Evolutionary conservation across 2,329 filamentous ascomycete genomes (phyloP).

Genomic region (Plenodomus biglobosus): DNA sequence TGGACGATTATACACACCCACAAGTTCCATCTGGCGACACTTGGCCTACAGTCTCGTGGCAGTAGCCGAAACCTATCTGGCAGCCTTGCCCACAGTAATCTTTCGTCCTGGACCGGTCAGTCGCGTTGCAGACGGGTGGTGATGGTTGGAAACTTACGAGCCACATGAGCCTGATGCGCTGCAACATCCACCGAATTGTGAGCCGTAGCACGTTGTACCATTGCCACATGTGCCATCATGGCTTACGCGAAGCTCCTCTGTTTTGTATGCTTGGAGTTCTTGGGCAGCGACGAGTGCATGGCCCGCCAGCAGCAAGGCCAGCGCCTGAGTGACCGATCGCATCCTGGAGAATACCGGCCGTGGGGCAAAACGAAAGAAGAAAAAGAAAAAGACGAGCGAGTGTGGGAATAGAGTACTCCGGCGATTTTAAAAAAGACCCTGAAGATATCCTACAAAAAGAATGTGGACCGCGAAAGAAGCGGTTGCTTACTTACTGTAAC

Average conservation of each 20-base stretch:
- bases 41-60: slow-evolving; percentile 18
- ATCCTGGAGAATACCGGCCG: background rate
- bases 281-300: slow-evolving; percentile 4
- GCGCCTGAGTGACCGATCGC: slow-evolving; percentile 3
- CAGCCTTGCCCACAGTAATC: slow-evolving; percentile 26
- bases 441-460: background rate
- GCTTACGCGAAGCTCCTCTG: slow-evolving; percentile 6
- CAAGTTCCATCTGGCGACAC: slow-evolving; percentile 18
- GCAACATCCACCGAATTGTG: slow-evolving; percentile 25
- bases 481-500: background rate
- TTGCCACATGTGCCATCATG: slow-evolving; percentile 21
- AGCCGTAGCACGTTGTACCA: slow-evolving; percentile 20
- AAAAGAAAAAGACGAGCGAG: background rate
- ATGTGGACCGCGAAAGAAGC: background rate
- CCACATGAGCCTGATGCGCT: slow-evolving; percentile 17
- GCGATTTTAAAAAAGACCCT: background rate
- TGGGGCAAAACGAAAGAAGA: background rate
- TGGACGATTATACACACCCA: background rate
- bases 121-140: background rate
- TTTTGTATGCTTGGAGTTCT: slow-evolving; percentile 2
- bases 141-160: slow-evolving; percentile 7
- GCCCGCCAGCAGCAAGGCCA: slow-evolving; percentile 4
- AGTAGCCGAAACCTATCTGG: slow-evolving; percentile 22
- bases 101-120: slow-evolving; percentile 5
- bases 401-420: background rate